Percentiles rank a stretch among this genome's conserved stretches.
phyloP scores from a whole-genome alignment of 2,329 filamentous ascomycete genomes.

The Cytospora piceicola region DNA sequence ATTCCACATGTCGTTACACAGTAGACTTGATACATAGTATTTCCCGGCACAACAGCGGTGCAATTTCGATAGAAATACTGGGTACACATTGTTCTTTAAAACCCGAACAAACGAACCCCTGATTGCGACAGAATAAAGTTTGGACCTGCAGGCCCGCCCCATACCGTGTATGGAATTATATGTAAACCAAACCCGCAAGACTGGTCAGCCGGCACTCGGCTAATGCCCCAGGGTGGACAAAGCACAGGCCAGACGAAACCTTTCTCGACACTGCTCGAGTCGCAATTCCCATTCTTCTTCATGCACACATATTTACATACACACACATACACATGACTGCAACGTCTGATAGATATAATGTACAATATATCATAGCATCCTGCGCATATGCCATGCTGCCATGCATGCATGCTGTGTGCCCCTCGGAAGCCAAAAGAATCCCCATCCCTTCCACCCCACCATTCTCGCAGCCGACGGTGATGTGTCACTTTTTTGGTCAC shows the following conservation, averaged over 20 bases:
- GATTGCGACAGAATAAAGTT: not conserved
- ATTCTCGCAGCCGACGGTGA: not conserved
- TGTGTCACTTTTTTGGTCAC: not conserved
- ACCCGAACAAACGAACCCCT: not conserved
- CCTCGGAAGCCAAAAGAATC: not conserved
- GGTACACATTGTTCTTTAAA: not conserved
- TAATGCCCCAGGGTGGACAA: too few species aligned
- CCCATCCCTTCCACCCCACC: too few species aligned
- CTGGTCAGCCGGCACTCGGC: too few species aligned
- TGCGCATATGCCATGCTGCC: not conserved
- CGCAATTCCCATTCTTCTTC: too few species aligned
- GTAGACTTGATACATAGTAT: too few species aligned
- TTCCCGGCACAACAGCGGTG: not conserved
- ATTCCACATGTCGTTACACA: too few species aligned
- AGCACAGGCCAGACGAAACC: not conserved
- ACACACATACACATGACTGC: too few species aligned
- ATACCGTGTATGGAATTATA: not conserved
- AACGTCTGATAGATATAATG: too few species aligned
- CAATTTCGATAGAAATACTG: not conserved
- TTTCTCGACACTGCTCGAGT: too few species aligned
- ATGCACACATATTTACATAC: too few species aligned
- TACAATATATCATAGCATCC: too few species aligned
- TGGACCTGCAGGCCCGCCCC: not conserved
- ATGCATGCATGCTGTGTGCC: not conserved
- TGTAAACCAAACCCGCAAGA: not conserved